Evolutionary conservation across 192 early-diverging fungal species (phyloP), one percentile per base, ranked within the genome.

Genomic region (Entomortierella lignicola): DNA sequence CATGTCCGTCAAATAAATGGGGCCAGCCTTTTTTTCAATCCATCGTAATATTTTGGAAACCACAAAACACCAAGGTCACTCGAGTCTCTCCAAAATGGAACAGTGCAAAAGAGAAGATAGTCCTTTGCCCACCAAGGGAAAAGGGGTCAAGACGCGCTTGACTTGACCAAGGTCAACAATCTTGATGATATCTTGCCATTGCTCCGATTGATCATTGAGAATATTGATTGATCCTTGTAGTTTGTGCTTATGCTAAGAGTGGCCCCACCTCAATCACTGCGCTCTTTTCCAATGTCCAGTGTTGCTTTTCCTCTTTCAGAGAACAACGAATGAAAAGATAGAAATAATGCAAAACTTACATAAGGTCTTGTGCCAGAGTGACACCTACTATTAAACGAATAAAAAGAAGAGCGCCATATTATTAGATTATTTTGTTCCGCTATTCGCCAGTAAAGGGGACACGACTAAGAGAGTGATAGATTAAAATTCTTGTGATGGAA

Each of bases 301-400:
- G 7, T 63, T 31, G 50, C 52, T 63, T 25, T 32, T 29, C 23
- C 34, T 54, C 27, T 66, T 6, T 21, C 3, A 55, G n/a, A 47
- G 39, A 39, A 27, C 27, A 58, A 37, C 54, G 15, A 53, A 50
- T 42, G 31, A 58, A 50, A 43, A 30, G 29, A 26, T 29, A 42
- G 60, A 47, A 27, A 26, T 29, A 55, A 41, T 29, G 13, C 43
- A 7, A n/a, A 31, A 79, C 75, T 79, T 79, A 79, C 75, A 70
- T 70, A 79, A n/a, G 75, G 68, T 51, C 68, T 68, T 64, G 75
- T 66, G 23, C 75, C 66, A 53, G 75, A 70, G 52, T 79, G 75
- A 29, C 66, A 70, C 32, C 75, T 69, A 66, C 68, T 59, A 27
- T 58, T 51, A 52, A 25, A 3, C 26, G 25, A 63, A 25, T 32